Percentiles rank a stretch among this genome's conserved stretches.
phyloP scores from a whole-genome alignment of 345 rosid genomes.

The Boechera divaricarpa region DNA sequence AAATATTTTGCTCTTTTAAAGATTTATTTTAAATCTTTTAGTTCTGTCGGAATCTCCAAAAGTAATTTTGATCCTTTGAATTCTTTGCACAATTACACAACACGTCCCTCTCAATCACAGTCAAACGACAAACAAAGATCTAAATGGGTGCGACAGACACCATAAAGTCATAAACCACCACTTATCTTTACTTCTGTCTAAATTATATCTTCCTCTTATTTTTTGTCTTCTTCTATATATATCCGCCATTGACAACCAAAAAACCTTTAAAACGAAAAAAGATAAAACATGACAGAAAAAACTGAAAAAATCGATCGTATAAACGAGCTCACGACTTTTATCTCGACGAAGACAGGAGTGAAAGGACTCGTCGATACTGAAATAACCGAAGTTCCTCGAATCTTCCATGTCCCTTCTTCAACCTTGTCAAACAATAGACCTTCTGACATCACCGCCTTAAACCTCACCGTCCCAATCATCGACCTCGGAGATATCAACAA shows the following conservation, averaged over 20 bases:
- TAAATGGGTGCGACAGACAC: neutral
- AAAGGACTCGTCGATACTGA: conserved; percentile 50
- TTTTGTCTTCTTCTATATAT: neutral
- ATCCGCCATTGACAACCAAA: neutral
- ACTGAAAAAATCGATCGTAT: conserved; percentile 20
- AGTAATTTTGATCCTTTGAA: neutral
- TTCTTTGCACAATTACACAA: neutral
- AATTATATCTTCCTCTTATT: neutral
- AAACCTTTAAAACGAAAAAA: neutral
- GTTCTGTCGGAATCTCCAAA: neutral
- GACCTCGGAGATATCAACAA: conserved; percentile 36
- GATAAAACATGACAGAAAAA: conserved; percentile 21
- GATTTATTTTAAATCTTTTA: too few species aligned
- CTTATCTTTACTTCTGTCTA: neutral
- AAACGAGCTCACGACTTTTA: conserved; percentile 35
- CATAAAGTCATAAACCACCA: neutral
- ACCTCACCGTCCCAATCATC: conserved; percentile 48
- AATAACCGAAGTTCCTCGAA: conserved; percentile 45
- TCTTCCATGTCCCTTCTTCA: conserved; percentile 40
- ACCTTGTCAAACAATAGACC: conserved; percentile 18
- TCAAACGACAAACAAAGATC: neutral
- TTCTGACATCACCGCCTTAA: neutral
- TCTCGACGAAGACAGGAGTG: conserved; percentile 46
- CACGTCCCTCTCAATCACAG: neutral
- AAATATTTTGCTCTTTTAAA: too few species aligned